Percentiles rank a stretch among this genome's conserved stretches.
Conservation (phyloP, 2,329 filamentous ascomycete genomes). For the Myriosclerotinia duriaeana region DNA sequence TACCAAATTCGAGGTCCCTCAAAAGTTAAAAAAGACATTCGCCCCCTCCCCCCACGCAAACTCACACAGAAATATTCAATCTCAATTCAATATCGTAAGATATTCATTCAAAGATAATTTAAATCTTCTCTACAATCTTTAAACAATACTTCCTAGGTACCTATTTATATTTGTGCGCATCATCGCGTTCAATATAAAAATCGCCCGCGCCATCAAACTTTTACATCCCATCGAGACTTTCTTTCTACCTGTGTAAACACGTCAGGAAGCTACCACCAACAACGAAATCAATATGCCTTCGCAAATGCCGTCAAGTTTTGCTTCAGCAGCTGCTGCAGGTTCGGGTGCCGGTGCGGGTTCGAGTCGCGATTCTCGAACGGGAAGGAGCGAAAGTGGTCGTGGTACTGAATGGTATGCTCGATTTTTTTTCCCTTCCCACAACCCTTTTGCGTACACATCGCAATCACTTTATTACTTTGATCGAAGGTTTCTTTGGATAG, state of each 20-base stretch:
- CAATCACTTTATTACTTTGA: background rate
- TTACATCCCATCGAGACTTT: slow-evolving; percentile 4
- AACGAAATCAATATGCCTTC: slow-evolving; percentile 23
- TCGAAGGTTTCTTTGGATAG: background rate
- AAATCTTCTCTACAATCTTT: slow-evolving; percentile 12
- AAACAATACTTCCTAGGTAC: background rate
- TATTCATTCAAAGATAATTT: slow-evolving; percentile 2
- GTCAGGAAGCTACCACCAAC: background rate
- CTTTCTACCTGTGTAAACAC: slow-evolving; percentile 5
- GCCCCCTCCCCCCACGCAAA: background rate
- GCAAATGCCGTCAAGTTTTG: slow-evolving; percentile 74
- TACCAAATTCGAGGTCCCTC: slow-evolving; percentile 18
- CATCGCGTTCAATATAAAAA: slow-evolving; percentile 5
- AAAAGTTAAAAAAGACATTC: slow-evolving; percentile 10
- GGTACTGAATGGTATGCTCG: slow-evolving; percentile 67
- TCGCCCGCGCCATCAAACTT: slow-evolving; percentile 18
- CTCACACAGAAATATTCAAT: slow-evolving; percentile 9
- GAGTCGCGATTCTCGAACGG: slow-evolving; percentile 59
- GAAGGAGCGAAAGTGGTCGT: slow-evolving; percentile 47
- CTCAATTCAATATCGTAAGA: slow-evolving; percentile 6
- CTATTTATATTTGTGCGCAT: slow-evolving; percentile 22
- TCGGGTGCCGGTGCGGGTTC: slow-evolving; percentile 64
- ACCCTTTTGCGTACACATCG: background rate
- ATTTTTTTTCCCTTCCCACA: background rate
- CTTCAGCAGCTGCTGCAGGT: slow-evolving; percentile 67